Evolutionary conservation across 2,329 filamentous ascomycete genomes (phyloP).

Genomic region (Periglandula ipomoeae): DNA sequence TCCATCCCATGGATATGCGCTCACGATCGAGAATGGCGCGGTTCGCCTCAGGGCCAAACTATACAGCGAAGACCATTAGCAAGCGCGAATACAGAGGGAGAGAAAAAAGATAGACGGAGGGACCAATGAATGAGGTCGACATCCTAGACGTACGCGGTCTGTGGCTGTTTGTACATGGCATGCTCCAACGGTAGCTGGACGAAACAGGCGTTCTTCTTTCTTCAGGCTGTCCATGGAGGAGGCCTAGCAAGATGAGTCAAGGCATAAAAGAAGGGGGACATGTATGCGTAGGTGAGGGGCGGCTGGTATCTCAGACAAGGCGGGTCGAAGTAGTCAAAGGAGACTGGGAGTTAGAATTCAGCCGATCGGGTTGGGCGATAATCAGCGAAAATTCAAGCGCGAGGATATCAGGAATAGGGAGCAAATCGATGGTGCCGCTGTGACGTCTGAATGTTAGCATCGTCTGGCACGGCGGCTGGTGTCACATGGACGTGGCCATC

Average conservation of each 20-base stretch:
- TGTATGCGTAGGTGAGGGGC: conserved; percentile 4
- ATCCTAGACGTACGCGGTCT: conserved; percentile 26
- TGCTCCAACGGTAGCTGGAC: conserved; percentile 23
- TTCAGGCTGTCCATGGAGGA: conserved; percentile 11
- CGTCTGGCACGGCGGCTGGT: too few species aligned
- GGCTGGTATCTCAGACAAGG: not conserved
- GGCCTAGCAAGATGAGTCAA: conserved; percentile 6
- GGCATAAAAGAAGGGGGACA: not conserved
- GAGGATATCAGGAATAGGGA: too few species aligned
- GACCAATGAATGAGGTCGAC: not conserved
- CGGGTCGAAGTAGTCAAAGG: not conserved
- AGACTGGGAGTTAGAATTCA: too few species aligned
- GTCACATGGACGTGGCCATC: too few species aligned
- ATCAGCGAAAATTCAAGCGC: too few species aligned
- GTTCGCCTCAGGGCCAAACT: conserved; percentile 29
- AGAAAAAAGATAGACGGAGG: too few species aligned
- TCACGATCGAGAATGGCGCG: conserved; percentile 26
- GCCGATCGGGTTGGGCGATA: too few species aligned
- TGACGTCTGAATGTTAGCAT: too few species aligned
- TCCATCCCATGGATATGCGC: conserved; percentile 12
- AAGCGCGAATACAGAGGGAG: not conserved
- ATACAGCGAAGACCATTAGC: not conserved
- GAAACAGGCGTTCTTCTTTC: conserved; percentile 9
- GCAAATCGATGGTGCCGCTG: too few species aligned
- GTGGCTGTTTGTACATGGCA: conserved; percentile 28